Conservation (phyloP, 495 filamentous ascomycete species). For the Hypoxylon cercidicola region DNA sequence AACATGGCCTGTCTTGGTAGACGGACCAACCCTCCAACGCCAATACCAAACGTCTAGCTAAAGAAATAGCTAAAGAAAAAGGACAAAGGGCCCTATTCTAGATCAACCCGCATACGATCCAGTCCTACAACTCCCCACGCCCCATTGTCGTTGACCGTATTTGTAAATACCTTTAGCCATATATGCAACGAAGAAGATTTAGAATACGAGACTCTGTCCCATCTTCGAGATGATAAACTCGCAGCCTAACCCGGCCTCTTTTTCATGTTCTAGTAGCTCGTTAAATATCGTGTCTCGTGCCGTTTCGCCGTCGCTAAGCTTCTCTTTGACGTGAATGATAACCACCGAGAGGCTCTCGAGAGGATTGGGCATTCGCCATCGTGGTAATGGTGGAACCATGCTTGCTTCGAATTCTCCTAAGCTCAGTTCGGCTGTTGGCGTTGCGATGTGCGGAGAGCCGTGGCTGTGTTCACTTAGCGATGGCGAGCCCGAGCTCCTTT, state of each 20-base stretch:
- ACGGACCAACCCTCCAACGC: conserved; percentile 21
- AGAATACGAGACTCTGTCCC: conserved; percentile 58
- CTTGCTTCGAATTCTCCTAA: conserved; percentile 47
- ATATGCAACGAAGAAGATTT: conserved; percentile 29
- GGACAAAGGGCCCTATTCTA: conserved; percentile 17
- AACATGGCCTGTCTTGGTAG: background rate
- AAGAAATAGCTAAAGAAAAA: too few species aligned
- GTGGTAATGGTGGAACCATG: background rate
- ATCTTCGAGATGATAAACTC: conserved; percentile 74
- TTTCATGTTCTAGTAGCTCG: conserved; percentile 71
- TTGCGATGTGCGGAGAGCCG: conserved; percentile 48
- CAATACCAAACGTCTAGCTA: conserved; percentile 15
- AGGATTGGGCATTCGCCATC: conserved; percentile 31
- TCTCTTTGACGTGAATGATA: conserved; percentile 85
- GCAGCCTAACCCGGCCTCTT: conserved; percentile 73
- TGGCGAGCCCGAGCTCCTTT: conserved; percentile 16
- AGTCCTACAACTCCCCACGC: conserved; percentile 15
- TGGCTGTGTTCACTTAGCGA: conserved; percentile 25
- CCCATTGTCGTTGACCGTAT: conserved; percentile 26
- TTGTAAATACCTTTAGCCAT: conserved; percentile 10
- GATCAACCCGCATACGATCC: conserved; percentile 11
- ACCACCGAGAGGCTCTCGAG: conserved; percentile 70
- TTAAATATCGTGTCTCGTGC: conserved; percentile 72
- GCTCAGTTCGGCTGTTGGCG: conserved; percentile 51
- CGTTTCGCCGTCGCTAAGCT: conserved; percentile 68